phyloP scores from a whole-genome alignment of 148 eudicot species.

The Nyssa sinensis region DNA sequence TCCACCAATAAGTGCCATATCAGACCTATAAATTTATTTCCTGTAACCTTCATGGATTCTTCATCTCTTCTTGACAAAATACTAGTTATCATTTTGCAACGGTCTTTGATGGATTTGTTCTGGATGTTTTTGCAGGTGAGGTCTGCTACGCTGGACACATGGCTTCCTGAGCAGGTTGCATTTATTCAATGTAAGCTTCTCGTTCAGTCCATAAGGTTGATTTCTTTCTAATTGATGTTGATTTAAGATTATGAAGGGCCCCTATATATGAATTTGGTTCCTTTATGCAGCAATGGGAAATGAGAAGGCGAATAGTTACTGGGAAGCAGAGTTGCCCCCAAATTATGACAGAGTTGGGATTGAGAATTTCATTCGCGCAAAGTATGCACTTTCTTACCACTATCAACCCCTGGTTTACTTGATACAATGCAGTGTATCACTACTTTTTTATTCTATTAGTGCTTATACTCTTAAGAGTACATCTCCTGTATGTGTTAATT shows the following conservation, averaged over 20 bases:
- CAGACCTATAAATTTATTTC: background rate
- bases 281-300: conserved; percentile 84
- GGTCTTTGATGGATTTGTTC: background rate
- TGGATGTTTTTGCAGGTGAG: conserved; percentile 65
- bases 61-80: background rate
- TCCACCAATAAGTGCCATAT: no score
- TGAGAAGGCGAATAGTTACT: conserved; percentile 77
- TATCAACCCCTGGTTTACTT: conserved; percentile 7
- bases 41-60: background rate
- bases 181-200: conserved; percentile 83
- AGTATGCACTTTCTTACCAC: conserved; percentile 46
- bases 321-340: conserved; percentile 99
- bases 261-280: conserved; percentile 8
- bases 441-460: background rate
- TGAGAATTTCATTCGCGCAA: conserved; percentile 98
- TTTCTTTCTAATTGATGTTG: conserved; percentile 11
- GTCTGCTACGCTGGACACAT: conserved; percentile 98
- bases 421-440: background rate
- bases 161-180: conserved; percentile 99
- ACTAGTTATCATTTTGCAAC: background rate
- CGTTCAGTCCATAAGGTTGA: background rate
- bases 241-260: background rate
- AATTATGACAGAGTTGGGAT: conserved; percentile 97
- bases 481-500: conserved; percentile 3
- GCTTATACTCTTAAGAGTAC: background rate